Evolutionary conservation across 495 filamentous ascomycete species (phyloP), one percentile per base, ranked within the genome.

Genomic region (Hyaloscypha bicolor): DNA sequence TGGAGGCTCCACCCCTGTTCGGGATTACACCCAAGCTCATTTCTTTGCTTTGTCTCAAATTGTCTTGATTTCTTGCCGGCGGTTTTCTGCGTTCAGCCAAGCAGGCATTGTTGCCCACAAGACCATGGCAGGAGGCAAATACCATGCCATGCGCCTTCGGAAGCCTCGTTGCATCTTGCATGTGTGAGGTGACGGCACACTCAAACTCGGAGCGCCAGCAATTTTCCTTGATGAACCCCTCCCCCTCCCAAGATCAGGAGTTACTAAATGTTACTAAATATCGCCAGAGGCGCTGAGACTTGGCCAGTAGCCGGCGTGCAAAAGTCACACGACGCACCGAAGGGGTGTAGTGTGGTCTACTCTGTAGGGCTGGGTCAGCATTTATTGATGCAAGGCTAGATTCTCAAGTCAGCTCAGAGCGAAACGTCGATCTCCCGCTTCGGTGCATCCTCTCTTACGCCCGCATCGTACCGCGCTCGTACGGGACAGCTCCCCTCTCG

Each of bases 361-460:
- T 53, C 31, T 55, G 63, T 65, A 65, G 63, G 63, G 63, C 63
- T 65, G 63, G 55, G 53, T 33, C 33, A 37, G 56, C 56, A 37
- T 37, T 59, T 29, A 58, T 59, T 59, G 56, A 21, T 59, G 33
- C 59, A 48, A 42, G 59, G 59, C 59, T 61, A 61, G 59, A 61
- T 61, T 42, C 37, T 48, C 33, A 25, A 25, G 52, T 65, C 63
- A 65, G 63, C 63, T 65, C 59, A 61, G 14, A 1, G 33, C 21
- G 21, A 48, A 22, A 8, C n/a, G 59, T 61, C 59, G 59, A 61
- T 61, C 59, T 61, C 37, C 59, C 59, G 59, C 37, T 35, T 61
- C 29, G 59, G 22, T 21, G 37, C 59, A 33, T 61, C 16, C 42
- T 48, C 59, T 11, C 56, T 6, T 25, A 8, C 9, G 32, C 56